Evolutionary conservation across 228 moss, liverwort and hornwort species (phyloP), one percentile per base, ranked within the genome.

Genomic region (Sphagnum magellanicum): DNA sequence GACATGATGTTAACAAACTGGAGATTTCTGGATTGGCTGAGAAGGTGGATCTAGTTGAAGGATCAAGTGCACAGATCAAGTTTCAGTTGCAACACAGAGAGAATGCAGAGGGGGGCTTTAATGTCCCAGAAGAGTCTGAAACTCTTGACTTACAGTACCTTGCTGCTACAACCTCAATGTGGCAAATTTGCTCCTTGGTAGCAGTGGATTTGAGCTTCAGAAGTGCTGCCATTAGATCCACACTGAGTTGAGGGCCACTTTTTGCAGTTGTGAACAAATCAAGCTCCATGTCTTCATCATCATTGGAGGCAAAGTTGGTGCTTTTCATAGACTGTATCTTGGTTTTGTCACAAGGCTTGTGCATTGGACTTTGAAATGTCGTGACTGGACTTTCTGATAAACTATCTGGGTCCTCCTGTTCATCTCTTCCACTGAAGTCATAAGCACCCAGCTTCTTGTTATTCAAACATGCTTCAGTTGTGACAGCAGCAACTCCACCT

Each of bases 101-200:
- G 32, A 32, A 32, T 32, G 32, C 32, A 32, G 32, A 32, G 3
- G 32, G 32, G 32, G 32, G 32, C 32, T 32, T 55, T 55, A 8
- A 4, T 55, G 55, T 55, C 12, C 55, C 55, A 55, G 55, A 8
- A 1, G 1, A 8, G 55, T 8, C 55, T 55, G 55, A 8, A 55
- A 55, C 47, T 46, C 16, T 6, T 10, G 10, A 13, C 32, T 46
- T 6, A 70, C 12, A 12, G 13, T 74, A 84, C 87, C 84, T 84
- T 6, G 80, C 81, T 71, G 79, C 75, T 10, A 81, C 71, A 63
- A 69, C 79, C 64, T 88, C 77, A 10, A 88, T 79, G 70, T 88
- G 87, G 67, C 76, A 68, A 65, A 88, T 88, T 67, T 88, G 81
- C 65, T 81, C 81, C 73, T 79, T 81, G 16, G 73, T 77, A 60